phyloP scores from a whole-genome alignment of 768 basidiomycete species.

The Leucocoprinus leucothites region DNA sequence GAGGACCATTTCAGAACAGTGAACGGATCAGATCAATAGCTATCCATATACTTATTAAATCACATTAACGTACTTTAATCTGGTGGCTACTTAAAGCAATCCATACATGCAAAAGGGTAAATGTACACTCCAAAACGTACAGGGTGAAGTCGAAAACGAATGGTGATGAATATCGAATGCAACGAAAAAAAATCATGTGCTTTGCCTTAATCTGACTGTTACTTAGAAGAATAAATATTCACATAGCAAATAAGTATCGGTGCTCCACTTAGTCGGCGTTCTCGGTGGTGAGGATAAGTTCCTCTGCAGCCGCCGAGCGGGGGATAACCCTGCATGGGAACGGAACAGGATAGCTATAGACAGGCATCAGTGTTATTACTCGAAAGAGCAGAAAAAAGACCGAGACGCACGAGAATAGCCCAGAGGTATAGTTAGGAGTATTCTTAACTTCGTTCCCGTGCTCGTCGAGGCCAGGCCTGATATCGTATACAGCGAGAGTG shows the following conservation, averaged over 20 bases:
- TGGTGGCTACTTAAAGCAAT: no score
- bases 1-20: no score
- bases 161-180: background rate
- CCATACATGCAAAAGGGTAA: no score
- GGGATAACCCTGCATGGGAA: slow-evolving; percentile 9
- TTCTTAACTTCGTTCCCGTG: slow-evolving; percentile 8
- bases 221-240: background rate
- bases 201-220: background rate
- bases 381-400: background rate
- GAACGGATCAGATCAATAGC: no score
- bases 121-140: no score
- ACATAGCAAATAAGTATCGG: background rate
- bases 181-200: background rate
- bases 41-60: no score
- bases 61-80: no score
- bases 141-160: no score
- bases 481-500: slow-evolving; percentile 18
- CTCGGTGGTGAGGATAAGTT: slow-evolving; percentile 1
- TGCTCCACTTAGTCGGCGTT: background rate
- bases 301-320: slow-evolving; percentile 7
- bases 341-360: slow-evolving; percentile 1
- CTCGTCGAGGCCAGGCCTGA: slow-evolving; percentile 16
- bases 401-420: background rate
- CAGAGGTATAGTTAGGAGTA: background rate
- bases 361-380: background rate